Evolutionary conservation across 169 alveolate species (phyloP).

Genomic region (Plasmodium vinckei): DNA sequence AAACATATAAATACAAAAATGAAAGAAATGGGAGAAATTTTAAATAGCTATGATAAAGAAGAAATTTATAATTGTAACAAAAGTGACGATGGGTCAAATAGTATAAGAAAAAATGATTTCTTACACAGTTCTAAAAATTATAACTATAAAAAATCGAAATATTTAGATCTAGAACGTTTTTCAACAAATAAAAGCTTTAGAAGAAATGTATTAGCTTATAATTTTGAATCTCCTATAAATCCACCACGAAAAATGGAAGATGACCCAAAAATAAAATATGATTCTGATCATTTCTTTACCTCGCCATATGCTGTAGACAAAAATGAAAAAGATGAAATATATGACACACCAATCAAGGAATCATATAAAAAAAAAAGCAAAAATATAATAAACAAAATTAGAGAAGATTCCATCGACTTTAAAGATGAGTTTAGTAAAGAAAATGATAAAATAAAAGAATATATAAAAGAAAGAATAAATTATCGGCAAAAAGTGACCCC

Average conservation of each 20-base stretch:
- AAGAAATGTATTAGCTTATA: background rate
- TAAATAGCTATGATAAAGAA: conserved; percentile 15
- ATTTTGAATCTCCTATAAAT: conserved; percentile 45
- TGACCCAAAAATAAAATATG: background rate
- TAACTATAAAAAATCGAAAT: conserved; percentile 34
- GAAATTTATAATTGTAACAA: background rate
- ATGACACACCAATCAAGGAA: background rate
- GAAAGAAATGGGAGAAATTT: conserved; percentile 22
- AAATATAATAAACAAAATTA: conserved; percentile 30
- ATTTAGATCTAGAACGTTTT: conserved; percentile 10
- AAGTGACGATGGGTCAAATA: conserved; percentile 13
- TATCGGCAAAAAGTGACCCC: conserved; percentile 34
- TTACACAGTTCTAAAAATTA: background rate
- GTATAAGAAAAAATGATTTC: conserved; percentile 13
- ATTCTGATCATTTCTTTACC: conserved; percentile 32
- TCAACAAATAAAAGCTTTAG: conserved; percentile 8
- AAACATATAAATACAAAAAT: conserved; percentile 1
- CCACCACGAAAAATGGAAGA: conserved; percentile 11
- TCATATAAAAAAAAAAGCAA: background rate
- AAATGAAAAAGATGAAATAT: background rate
- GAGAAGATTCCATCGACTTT: conserved; percentile 69
- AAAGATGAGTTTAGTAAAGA: conserved; percentile 7
- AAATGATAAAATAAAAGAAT: conserved; percentile 17
- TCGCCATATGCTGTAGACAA: conserved; percentile 29
- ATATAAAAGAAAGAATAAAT: conserved; percentile 54